phyloP scores from a whole-genome alignment of 2,329 filamentous ascomycete species.

The Aspergillus uvarum region DNA sequence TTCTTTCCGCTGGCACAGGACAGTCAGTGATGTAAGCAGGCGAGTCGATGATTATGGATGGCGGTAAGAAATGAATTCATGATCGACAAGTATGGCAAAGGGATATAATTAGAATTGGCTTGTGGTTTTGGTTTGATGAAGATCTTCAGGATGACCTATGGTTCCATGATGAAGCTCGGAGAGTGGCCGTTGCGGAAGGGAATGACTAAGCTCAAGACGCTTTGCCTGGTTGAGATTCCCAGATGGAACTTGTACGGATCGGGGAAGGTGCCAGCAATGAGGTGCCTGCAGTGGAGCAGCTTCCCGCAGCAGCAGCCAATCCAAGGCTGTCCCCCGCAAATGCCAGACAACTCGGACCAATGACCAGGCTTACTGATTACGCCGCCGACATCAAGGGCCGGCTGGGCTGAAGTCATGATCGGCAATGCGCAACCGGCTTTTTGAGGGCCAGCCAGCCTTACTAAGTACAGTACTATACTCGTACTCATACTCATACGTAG shows the following conservation, averaged over 20 bases:
- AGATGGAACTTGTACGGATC: neutral
- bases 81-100: neutral
- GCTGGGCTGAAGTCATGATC: constrained; percentile 7
- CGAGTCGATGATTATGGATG: neutral
- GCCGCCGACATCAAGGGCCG: constrained; percentile 1
- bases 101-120: neutral
- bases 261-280: too few relatives aligned
- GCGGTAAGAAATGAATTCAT: neutral
- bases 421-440: neutral
- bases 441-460: neutral
- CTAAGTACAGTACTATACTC: neutral
- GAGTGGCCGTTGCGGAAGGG: neutral
- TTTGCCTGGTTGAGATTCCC: too few relatives aligned
- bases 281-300: neutral
- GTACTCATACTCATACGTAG: too few relatives aligned
- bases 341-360: neutral
- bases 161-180: neutral
- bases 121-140: neutral
- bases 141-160: neutral
- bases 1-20: neutral
- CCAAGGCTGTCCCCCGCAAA: neutral
- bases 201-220: neutral
- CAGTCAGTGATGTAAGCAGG: constrained; percentile 4
- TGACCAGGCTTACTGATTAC: neutral
- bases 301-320: neutral